Evolutionary conservation across 768 basidiomycete species (phyloP).

Genomic region (Hebeloma cylindrosporum): DNA sequence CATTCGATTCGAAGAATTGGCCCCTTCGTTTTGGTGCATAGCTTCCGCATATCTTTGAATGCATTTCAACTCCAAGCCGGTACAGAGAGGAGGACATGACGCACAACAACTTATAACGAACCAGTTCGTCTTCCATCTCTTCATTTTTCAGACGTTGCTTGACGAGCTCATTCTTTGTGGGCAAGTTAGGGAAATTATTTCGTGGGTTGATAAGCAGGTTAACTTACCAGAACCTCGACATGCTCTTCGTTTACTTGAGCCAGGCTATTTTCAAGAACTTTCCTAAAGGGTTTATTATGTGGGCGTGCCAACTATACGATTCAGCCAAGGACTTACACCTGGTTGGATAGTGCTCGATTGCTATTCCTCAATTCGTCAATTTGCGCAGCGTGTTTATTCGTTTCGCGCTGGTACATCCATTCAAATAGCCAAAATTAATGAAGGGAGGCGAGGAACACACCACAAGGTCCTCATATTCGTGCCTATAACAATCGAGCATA

Average conservation of each 20-base stretch:
- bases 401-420: slow-evolving; percentile 46
- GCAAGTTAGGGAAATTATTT: not conserved
- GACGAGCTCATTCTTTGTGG: slow-evolving; percentile 82
- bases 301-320: slow-evolving; percentile 2
- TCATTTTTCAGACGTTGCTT: slow-evolving; percentile 86
- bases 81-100: slow-evolving; percentile 23
- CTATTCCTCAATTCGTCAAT: slow-evolving; percentile 79
- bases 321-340: slow-evolving; percentile 62
- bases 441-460: slow-evolving; percentile 29
- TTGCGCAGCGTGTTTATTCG: slow-evolving; percentile 81
- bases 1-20: slow-evolving; percentile 63
- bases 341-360: slow-evolving; percentile 72
- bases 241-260: slow-evolving; percentile 84
- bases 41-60: slow-evolving; percentile 60
- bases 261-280: slow-evolving; percentile 74
- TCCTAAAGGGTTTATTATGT: slow-evolving; percentile 42
- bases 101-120: slow-evolving; percentile 90
- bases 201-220: not conserved
- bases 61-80: not conserved
- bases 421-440: not conserved
- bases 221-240: slow-evolving; percentile 65
- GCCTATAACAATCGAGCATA: slow-evolving; percentile 88
- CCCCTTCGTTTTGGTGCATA: slow-evolving; percentile 75
- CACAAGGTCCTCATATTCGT: slow-evolving; percentile 83
- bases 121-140: slow-evolving; percentile 91